Evolutionary conservation across 2,329 filamentous ascomycete species (phyloP).

Genomic region (Trichocomaceae sp.): DNA sequence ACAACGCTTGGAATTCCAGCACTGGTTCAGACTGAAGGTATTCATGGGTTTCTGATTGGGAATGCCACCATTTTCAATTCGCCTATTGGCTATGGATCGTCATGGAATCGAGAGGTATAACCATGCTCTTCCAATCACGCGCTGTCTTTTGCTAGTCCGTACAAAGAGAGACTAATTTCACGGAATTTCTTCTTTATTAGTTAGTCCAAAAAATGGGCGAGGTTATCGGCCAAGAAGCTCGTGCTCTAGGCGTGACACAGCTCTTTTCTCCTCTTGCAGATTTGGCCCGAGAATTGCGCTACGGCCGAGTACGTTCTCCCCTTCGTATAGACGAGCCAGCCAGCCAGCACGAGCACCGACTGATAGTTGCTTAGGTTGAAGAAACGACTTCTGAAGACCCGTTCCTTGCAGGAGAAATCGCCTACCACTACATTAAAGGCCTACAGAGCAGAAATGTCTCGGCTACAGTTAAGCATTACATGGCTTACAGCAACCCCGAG

Average conservation of each 20-base stretch:
- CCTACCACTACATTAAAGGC: conserved; percentile 54
- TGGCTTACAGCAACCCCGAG: conserved; percentile 61
- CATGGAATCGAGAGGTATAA: conserved; percentile 55
- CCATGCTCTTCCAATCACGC: background rate
- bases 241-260: conserved; percentile 64
- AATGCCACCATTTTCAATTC: conserved; percentile 77
- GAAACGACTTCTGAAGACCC: conserved; percentile 67
- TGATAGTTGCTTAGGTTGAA: conserved; percentile 46
- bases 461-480: conserved; percentile 70
- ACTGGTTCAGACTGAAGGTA: conserved; percentile 64
- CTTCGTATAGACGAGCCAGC: background rate
- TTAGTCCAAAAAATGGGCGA: conserved; percentile 61
- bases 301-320: conserved; percentile 49
- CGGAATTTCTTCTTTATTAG: conserved; percentile 9
- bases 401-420: conserved; percentile 62
- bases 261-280: conserved; percentile 66
- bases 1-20: conserved; percentile 65
- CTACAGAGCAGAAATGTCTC: conserved; percentile 60
- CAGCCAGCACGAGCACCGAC: background rate
- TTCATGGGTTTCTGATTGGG: conserved; percentile 64
- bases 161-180: background rate
- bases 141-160: background rate
- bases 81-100: conserved; percentile 65
- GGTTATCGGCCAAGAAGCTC: conserved; percentile 59
- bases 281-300: conserved; percentile 63